Percentiles rank a stretch among this genome's conserved stretches.
These are phyloP conservation scores for Paecilomyces sp. DNA, from an alignment of 2,329 filamentous ascomycete species.

Conservation along the genomic window DNA sequence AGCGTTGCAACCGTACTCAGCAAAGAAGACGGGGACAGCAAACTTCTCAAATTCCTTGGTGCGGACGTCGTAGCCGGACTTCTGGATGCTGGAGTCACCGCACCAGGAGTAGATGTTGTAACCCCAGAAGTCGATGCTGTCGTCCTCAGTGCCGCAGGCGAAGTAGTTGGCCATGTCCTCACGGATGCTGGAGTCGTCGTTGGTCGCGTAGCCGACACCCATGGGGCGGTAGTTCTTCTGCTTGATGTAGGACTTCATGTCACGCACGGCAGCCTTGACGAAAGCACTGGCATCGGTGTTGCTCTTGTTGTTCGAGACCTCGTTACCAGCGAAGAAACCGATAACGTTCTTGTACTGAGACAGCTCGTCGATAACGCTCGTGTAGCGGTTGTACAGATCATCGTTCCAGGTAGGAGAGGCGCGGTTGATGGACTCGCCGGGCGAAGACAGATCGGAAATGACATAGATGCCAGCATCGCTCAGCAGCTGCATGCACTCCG, in stretches of 20 bases:
- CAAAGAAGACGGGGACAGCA: constrained; percentile 94
- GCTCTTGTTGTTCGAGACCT: constrained; percentile 82
- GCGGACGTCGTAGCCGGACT: constrained; percentile 74
- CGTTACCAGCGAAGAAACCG: constrained; percentile 98
- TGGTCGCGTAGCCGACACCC: constrained; percentile 92
- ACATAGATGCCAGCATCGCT: constrained; percentile 88
- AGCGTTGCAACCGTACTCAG: constrained; percentile 93
- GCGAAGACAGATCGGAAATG: constrained; percentile 82
- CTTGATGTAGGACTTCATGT: constrained; percentile 92
- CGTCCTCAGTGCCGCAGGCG: constrained; percentile 66
- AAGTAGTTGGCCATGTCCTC: constrained; percentile 83
- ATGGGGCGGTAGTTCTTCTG: constrained; percentile 67
- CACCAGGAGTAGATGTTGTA: constrained; percentile 99
- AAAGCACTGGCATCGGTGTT: constrained; percentile 89
- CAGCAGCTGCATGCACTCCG: constrained; percentile 75
- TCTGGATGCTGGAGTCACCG: constrained; percentile 67
- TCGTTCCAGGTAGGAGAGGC: constrained; percentile 71
- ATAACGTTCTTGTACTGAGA: constrained; percentile 82
- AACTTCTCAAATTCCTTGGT: constrained; percentile 82
- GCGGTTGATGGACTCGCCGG: constrained; percentile 76
- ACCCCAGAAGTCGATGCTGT: constrained; percentile 91
- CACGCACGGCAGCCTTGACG: constrained; percentile 95
- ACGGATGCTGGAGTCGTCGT: constrained; percentile 81
- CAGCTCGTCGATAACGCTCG: constrained; percentile 72
- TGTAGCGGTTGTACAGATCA: constrained; percentile 73